phyloP scores from a whole-genome alignment of 129 eudicot genomes.

The Chrysanthemum makinoi region DNA sequence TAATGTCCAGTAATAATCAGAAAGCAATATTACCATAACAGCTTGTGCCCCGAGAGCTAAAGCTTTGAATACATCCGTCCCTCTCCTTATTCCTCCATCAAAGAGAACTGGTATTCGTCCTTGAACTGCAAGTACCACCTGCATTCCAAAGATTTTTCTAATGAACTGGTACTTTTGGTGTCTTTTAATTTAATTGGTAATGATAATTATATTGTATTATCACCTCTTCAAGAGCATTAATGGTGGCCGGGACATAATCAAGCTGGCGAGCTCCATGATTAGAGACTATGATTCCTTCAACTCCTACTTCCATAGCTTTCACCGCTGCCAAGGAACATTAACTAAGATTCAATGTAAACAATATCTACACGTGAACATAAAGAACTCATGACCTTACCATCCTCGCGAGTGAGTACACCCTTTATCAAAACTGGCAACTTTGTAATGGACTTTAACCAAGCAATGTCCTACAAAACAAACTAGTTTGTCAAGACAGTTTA shows the following conservation, averaged over 20 bases:
- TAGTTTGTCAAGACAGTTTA: neutral
- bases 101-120: conserved; percentile 68
- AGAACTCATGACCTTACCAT: conserved; percentile 44
- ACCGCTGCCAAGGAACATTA: conserved; percentile 46
- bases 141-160: neutral
- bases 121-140: conserved; percentile 73
- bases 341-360: neutral
- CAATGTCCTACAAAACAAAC: conserved; percentile 57
- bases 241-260: conserved; percentile 85
- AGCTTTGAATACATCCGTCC: conserved; percentile 89
- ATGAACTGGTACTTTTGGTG: neutral
- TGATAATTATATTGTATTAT: neutral
- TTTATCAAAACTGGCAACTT: conserved; percentile 73
- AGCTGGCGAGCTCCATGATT: conserved; percentile 95
- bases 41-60: conserved; percentile 86
- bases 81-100: conserved; percentile 84
- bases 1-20: neutral
- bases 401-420: conserved; percentile 73
- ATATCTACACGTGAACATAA: conserved; percentile 8
- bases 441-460: conserved; percentile 70
- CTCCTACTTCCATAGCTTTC: conserved; percentile 68
- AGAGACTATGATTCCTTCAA: conserved; percentile 77
- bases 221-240: conserved; percentile 75
- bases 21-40: conserved; percentile 55
- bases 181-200: too few relatives aligned